These are phyloP conservation scores for Aspergillus sp. DNA, from an alignment of 2,329 filamentous ascomycete genomes.

Conservation along the genomic window DNA sequence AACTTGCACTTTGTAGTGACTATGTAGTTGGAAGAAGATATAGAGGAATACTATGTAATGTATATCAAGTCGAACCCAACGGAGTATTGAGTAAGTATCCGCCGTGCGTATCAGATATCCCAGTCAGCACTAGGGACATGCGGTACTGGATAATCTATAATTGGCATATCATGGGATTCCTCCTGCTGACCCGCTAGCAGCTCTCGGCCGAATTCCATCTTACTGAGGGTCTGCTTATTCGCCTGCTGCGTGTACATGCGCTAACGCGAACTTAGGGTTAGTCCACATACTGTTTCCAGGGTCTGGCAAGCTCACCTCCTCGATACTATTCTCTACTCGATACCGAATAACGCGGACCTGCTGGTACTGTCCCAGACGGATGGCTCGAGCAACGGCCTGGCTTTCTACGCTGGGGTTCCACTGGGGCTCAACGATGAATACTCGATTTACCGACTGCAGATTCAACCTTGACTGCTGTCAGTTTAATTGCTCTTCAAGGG, in stretches of 20 bases:
- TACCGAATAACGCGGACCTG: conserved; percentile 50
- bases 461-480: conserved; percentile 40
- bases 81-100: background rate
- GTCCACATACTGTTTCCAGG: background rate
- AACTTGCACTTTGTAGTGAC: background rate
- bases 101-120: too few relatives aligned
- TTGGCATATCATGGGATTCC: background rate
- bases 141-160: background rate
- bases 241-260: conserved; percentile 38
- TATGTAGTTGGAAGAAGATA: background rate
- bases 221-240: conserved; percentile 22
- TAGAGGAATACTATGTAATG: background rate
- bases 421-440: conserved; percentile 55
- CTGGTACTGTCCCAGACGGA: conserved; percentile 48
- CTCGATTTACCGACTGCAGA: conserved; percentile 48
- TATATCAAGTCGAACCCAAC: background rate
- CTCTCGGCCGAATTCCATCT: background rate
- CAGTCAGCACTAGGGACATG: background rate
- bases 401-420: conserved; percentile 57
- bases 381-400: conserved; percentile 52
- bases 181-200: background rate
- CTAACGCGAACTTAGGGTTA: conserved; percentile 18
- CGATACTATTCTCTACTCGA: conserved; percentile 44
- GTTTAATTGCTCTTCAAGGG: background rate
- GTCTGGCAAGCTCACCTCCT: conserved; percentile 36